Percentiles rank a stretch among this genome's conserved stretches.
Evolutionary conservation across 345 rosid species (phyloP).

Genomic region (Gossypium thurberi): DNA sequence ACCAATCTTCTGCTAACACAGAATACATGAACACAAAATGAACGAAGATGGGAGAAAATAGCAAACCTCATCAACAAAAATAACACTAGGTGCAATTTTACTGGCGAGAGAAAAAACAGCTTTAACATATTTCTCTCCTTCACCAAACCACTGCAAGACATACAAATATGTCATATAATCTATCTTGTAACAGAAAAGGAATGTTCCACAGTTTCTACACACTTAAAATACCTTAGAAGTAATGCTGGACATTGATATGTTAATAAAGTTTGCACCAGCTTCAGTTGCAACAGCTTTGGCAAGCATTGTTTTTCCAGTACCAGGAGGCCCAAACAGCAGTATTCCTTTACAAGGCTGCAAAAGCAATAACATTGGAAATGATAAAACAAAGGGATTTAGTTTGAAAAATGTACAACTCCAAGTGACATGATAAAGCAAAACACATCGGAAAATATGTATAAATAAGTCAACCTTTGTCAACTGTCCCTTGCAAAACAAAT

Average conservation of each 20-base stretch:
- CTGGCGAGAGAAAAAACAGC: constrained; percentile 99
- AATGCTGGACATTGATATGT: constrained; percentile 99
- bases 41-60: not conserved
- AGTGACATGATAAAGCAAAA: not conserved
- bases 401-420: not conserved
- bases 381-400: not conserved
- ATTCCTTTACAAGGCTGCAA: constrained; percentile 93
- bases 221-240: constrained; percentile 69
- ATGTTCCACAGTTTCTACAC: not conserved
- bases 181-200: not conserved
- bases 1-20: not conserved
- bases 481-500: constrained; percentile 95
- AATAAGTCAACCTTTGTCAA: constrained; percentile 61
- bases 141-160: constrained; percentile 95
- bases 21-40: not conserved
- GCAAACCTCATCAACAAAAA: constrained; percentile 95
- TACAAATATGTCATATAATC: not conserved
- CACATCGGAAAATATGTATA: not conserved
- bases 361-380: constrained; percentile 1
- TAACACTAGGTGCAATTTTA: constrained; percentile 95
- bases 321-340: constrained; percentile 98
- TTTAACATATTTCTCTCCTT: constrained; percentile 97
- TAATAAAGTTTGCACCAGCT: constrained; percentile 96
- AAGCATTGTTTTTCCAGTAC: constrained; percentile 99
- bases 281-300: constrained; percentile 99